phyloP scores from a whole-genome alignment of 31 red algal genomes.

The Asparagopsis taxiformis region DNA sequence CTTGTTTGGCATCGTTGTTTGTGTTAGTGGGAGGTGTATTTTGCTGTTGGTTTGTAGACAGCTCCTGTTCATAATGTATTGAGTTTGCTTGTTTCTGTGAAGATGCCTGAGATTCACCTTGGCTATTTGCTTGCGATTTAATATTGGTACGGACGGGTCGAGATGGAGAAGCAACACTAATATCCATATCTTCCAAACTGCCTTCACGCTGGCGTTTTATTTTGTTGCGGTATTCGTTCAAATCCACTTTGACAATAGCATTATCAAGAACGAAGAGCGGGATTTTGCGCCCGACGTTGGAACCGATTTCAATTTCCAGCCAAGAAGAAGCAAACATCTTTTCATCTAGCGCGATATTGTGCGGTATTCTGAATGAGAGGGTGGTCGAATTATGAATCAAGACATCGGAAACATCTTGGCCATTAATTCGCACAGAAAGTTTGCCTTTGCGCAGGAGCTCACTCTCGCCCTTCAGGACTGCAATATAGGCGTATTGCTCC shows the following conservation, averaged over 20 bases:
- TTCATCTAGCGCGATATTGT: not conserved
- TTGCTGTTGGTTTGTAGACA: not conserved
- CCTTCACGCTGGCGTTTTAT: not conserved
- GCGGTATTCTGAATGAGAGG: constrained; percentile 34
- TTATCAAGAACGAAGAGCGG: constrained; percentile 1
- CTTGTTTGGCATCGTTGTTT: not conserved
- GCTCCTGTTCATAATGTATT: not conserved
- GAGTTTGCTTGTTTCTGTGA: not conserved
- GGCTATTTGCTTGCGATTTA: too few relatives aligned
- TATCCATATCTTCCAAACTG: not conserved
- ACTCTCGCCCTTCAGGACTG: too few relatives aligned
- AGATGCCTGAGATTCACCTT: too few relatives aligned
- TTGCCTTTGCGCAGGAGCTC: too few relatives aligned
- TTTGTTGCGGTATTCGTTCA: constrained; percentile 1
- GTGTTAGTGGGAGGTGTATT: not conserved
- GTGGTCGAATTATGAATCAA: constrained; percentile 44
- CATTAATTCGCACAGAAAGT: too few relatives aligned
- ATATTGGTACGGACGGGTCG: too few relatives aligned
- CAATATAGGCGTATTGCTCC: too few relatives aligned
- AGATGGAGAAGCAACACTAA: too few relatives aligned
- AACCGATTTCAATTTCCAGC: constrained; percentile 29
- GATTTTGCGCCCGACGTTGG: constrained; percentile 3
- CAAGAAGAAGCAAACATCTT: constrained; percentile 6
- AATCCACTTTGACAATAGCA: constrained; percentile 20
- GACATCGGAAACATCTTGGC: too few relatives aligned